Evolutionary conservation across 495 filamentous ascomycete genomes (phyloP).

Genomic region (Platismatia glauca): DNA sequence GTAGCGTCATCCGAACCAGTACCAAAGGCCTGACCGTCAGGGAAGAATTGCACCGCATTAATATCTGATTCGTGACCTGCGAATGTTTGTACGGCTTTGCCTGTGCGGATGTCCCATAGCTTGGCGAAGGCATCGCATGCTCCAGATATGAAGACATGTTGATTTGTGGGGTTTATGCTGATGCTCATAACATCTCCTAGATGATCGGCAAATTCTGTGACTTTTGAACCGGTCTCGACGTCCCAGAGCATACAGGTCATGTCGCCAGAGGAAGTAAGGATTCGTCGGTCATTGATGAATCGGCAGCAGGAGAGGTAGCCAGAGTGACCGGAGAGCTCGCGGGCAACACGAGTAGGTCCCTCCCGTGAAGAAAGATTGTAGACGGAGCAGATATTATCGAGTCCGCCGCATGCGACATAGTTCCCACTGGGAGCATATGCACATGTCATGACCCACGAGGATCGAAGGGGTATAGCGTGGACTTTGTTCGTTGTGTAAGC

Average conservation of each 20-base stretch:
- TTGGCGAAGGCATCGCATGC: conserved; percentile 98
- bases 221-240: conserved; percentile 93
- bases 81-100: conserved; percentile 97
- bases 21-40: conserved; percentile 96
- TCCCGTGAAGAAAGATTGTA: conserved; percentile 97
- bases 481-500: conserved; percentile 99
- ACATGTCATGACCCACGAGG: conserved; percentile 99
- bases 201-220: conserved; percentile 97
- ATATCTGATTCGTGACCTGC: conserved; percentile 98
- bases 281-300: conserved; percentile 97
- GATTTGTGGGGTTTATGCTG: conserved; percentile 98
- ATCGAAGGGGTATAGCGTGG: conserved; percentile 95
- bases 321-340: conserved; percentile 93
- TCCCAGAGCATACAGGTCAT: conserved; percentile 99
- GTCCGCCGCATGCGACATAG: conserved; percentile 93
- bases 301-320: conserved; percentile 97
- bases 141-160: conserved; percentile 91
- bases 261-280: conserved; percentile 95
- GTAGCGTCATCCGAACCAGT: conserved; percentile 97
- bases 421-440: conserved; percentile 98
- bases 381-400: conserved; percentile 99
- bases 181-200: conserved; percentile 99
- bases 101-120: conserved; percentile 96
- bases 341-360: conserved; percentile 89
- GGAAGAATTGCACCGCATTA: conserved; percentile 99